Percentiles rank a stretch among this genome's conserved stretches.
phyloP scores from a whole-genome alignment of 768 basidiomycete species.

The Antrodiella citrinella region DNA sequence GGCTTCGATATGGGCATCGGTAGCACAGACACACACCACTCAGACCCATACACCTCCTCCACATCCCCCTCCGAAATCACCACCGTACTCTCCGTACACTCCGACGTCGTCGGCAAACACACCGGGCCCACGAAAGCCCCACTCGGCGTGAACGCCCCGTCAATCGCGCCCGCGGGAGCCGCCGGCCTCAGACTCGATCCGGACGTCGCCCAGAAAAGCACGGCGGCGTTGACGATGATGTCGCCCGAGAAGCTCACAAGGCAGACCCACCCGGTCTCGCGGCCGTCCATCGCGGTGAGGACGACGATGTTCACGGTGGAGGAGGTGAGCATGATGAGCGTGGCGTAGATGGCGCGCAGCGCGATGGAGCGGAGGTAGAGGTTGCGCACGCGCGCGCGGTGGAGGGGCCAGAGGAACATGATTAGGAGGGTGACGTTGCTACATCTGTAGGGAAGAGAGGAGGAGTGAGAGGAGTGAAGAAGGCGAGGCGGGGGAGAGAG shows the following conservation, averaged over 20 bases:
- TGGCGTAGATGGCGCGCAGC: slow-evolving; percentile 37
- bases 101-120: neutral
- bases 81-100: no score
- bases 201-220: slow-evolving; percentile 39
- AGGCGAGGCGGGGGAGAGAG: neutral
- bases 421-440: slow-evolving; percentile 31
- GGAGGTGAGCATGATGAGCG: slow-evolving; percentile 38
- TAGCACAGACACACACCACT: no score
- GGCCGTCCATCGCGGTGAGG: slow-evolving; percentile 37
- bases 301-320: slow-evolving; percentile 41
- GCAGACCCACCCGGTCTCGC: slow-evolving; percentile 42
- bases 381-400: slow-evolving; percentile 26
- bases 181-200: slow-evolving; percentile 8
- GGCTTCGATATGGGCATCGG: no score
- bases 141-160: neutral
- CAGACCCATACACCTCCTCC: no score
- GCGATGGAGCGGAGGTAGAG: slow-evolving; percentile 30
- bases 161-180: neutral
- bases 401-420: slow-evolving; percentile 41
- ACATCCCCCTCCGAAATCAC: no score
- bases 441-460: slow-evolving; percentile 10
- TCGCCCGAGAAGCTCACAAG: slow-evolving; percentile 33
- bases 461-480: neutral
- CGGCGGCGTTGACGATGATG: slow-evolving; percentile 36
- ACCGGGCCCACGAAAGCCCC: neutral